Base-by-base conservation (phyloP, 345 rosid genomes). In the Pseudoturritis turrita region DNA sequence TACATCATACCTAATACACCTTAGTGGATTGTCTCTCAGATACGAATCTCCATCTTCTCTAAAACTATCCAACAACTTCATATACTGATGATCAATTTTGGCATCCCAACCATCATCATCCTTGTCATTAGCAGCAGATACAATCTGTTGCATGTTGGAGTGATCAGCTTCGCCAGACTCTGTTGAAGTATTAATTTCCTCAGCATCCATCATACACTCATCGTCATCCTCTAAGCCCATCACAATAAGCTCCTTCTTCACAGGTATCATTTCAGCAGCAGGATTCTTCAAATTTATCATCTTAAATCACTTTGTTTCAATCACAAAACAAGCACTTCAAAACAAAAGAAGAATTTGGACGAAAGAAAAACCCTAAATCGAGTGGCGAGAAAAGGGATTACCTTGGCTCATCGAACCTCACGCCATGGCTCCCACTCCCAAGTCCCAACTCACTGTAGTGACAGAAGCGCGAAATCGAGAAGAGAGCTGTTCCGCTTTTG, bases 21-120 rank as follows among this genome's bases (percentile, higher is more conserved):
- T 59, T 2, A 51, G 62, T 8, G 73, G 73, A 51, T 66, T 67
- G 29, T 59, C 73, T 19, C 40, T 68, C 17, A 70, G 56, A 55
- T 68, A 79, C 28, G 86, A 79, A 45, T 28, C 29, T 29, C 70
- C 73, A 47, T 80, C 74, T 64, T 12, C 72, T 62, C 70, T 77
- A 7, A 77, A 40, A 37, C 82, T 78, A 47, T 79, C 71, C 53
- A 78, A 68, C 73, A 85, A 82, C 60, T 14, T 40, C 58, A 50
- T 53, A 78, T 80, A 87, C 10, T 70, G 62, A 15, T 73, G 70
- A 72, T 90, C 88, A 2, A 33, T 44, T 35, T n/a, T 54, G 8
- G 18, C 31, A 64, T 41, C 62, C 39, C 29, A 49, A 44, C 47
- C 63, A 68, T 17, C 54, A 22, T 3, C 22, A 68, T 19, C 44